phyloP scores from a whole-genome alignment of 495 filamentous ascomycete genomes.

The Platismatia glauca region DNA sequence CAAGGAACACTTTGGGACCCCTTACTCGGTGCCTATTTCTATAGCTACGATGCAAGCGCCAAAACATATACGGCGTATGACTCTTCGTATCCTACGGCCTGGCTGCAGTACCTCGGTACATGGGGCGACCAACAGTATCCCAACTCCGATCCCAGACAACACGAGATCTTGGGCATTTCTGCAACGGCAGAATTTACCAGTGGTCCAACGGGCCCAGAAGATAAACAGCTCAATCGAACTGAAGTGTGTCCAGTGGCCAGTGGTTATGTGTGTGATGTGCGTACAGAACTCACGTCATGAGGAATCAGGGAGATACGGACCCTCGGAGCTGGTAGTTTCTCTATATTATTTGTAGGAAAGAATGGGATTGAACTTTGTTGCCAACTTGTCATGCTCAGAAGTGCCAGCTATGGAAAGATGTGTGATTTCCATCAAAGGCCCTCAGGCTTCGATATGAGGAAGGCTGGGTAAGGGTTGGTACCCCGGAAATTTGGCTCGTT shows the following conservation, averaged over 20 bases:
- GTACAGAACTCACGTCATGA: conserved; percentile 17
- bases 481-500: too few species aligned
- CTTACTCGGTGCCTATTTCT: conserved; percentile 40
- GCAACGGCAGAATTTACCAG: conserved; percentile 36
- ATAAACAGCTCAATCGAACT: conserved; percentile 41
- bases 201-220: conserved; percentile 49
- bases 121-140: conserved; percentile 54
- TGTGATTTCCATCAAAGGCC: too few species aligned
- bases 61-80: conserved; percentile 37
- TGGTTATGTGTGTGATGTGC: conserved; percentile 15
- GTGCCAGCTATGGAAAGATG: too few species aligned
- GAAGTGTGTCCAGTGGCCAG: conserved; percentile 34
- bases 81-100: conserved; percentile 36
- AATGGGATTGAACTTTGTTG: neutral
- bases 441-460: too few species aligned
- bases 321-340: too few species aligned
- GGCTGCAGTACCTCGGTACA: conserved; percentile 44
- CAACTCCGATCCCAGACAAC: conserved; percentile 34
- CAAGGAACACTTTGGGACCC: conserved; percentile 48
- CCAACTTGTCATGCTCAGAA: too few species aligned
- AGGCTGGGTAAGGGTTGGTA: too few species aligned
- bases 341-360: neutral
- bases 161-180: conserved; percentile 37
- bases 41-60: conserved; percentile 36
- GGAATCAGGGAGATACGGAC: neutral